phyloP scores from a whole-genome alignment of 139 green algal species.

The Tetradesmus lagerheimii region DNA sequence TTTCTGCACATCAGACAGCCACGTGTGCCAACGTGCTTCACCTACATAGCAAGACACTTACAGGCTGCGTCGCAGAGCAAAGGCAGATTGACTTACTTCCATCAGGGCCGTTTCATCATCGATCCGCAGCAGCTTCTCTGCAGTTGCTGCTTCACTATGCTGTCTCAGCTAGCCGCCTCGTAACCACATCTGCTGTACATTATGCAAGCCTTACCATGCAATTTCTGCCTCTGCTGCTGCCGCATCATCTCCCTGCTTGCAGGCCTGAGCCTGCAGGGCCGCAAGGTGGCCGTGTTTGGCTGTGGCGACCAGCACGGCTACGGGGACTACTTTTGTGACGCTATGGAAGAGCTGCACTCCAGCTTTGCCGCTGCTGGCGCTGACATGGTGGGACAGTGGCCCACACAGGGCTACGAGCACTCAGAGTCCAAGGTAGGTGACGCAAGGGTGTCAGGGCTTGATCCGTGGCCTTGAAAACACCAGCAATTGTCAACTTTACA shows the following conservation, averaged over 20 bases:
- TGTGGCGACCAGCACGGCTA: constrained; percentile 51
- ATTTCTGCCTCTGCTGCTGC: neutral
- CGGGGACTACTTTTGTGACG: constrained; percentile 63
- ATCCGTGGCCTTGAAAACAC: no score
- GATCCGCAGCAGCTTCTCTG: no score
- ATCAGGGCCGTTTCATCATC: no score
- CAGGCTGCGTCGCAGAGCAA: no score
- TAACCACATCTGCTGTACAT: neutral
- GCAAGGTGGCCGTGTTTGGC: constrained; percentile 50
- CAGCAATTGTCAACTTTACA: no score
- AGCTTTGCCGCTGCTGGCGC: constrained; percentile 50
- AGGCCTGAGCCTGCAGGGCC: constrained; percentile 29
- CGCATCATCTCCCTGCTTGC: neutral
- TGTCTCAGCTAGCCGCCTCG: neutral
- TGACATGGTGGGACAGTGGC: constrained; percentile 52
- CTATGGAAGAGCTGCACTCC: constrained; percentile 58
- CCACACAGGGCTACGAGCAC: constrained; percentile 55
- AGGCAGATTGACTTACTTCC: no score
- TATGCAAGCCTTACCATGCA: neutral
- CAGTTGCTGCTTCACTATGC: no score
- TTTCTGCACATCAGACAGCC: no score
- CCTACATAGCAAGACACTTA: no score
- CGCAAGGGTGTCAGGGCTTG: no score
- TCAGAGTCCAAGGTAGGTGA: constrained; percentile 54
- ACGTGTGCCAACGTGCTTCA: no score